Conservation (phyloP, 2,329 filamentous ascomycete genomes). For the Trichoderma sp. region DNA sequence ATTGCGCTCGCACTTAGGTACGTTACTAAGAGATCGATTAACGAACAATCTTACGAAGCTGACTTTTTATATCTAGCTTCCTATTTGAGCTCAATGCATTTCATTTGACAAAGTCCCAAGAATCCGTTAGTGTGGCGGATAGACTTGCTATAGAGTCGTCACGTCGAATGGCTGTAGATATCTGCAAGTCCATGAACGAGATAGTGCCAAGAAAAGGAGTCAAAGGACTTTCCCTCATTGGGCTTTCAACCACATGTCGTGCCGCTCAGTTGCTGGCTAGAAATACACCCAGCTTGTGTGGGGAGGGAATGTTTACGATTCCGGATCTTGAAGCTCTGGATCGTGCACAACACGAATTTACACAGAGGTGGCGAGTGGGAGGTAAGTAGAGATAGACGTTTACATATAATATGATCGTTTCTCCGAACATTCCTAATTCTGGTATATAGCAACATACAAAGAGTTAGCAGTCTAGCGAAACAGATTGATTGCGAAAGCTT, state of each 20-base stretch:
- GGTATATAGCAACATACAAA: background rate
- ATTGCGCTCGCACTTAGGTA: slow-evolving; percentile 6
- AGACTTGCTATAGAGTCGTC: background rate
- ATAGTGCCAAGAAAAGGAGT: background rate
- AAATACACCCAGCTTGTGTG: background rate
- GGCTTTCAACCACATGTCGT: background rate
- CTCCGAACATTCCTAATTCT: background rate
- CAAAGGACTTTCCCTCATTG: background rate
- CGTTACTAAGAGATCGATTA: background rate
- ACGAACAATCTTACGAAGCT: background rate
- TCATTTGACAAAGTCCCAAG: background rate
- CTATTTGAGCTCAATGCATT: background rate
- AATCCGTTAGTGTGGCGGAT: background rate
- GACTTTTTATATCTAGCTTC: background rate
- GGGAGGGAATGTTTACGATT: background rate
- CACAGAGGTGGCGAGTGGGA: background rate
- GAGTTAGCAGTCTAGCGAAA: background rate
- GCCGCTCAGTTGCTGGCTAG: background rate
- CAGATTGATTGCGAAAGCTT: background rate
- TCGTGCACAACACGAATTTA: background rate
- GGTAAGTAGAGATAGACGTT: background rate
- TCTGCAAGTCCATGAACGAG: slow-evolving; percentile 7
- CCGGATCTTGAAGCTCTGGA: background rate
- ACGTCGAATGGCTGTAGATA: slow-evolving; percentile 8
- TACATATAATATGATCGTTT: background rate